Base-by-base conservation (phyloP, 257 asterid genomes). In the Fraxinus cuspidata region DNA sequence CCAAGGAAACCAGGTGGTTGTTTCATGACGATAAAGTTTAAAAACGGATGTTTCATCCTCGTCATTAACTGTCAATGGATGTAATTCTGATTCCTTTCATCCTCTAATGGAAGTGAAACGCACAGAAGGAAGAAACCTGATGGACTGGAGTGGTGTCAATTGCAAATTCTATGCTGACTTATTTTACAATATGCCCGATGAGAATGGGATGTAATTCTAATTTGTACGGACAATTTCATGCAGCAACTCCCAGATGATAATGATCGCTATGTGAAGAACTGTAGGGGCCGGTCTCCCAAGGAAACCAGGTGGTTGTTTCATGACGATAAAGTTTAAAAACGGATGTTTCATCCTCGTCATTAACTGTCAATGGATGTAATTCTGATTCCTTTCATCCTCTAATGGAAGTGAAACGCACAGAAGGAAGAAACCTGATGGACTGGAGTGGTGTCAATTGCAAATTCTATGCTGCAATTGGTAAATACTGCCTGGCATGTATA, bases 291-390 rank as follows among this genome's bases (percentile, higher is more conserved):
- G 84, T 95, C 98, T 73, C 99, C 99, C 29, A 95, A 95, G 91
- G 97, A 95, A 92, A 95, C 99, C 21, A 86, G 98, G 81, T 95
- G 99, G 98, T 93, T 97, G 99, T 95, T 95, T 90, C 97, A 95
- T 29, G 98, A 95, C 21, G 99, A 93, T 80, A 95, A 94, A 85
- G 99, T 92, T 84, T 94, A 83, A 86, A 0, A 42, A 42, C 5
- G 15, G 13, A 40, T 3, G 49, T 40, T 11, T 40, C 49, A 9
- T 40, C 49, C 49, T 40, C 49, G 11, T 40, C 13, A 38, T 38
- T 6, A 9, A 38, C 44, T 40, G 16, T 40, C 49, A 44, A 44
- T 44, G 53, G 19, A 44, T 13, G 19, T 44, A 44, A 44, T 44
- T 13, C 18, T 44, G 53, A 44, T 44, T 5, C 5, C 53, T 44